A percentile compares a stretch with the other conserved stretches of the same genome.
Evolutionary conservation across 805 yeast species (phyloP).

Genomic region (Kazachstania africana): DNA sequence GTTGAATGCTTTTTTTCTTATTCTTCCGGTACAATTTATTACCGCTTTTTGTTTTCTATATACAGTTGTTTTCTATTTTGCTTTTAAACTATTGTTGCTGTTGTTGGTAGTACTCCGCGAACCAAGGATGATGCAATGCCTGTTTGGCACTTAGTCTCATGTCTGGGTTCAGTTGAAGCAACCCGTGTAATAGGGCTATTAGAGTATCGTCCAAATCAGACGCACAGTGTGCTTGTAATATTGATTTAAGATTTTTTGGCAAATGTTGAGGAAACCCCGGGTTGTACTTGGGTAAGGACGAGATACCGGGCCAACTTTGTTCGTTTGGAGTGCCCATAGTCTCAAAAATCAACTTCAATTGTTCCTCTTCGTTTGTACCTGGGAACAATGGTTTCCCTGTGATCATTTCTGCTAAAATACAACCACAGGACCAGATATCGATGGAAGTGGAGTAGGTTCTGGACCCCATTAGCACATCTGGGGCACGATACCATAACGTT

Average conservation of each 20-base stretch:
- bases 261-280: slow-evolving; percentile 88
- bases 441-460: slow-evolving; percentile 96
- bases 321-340: slow-evolving; percentile 90
- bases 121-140: slow-evolving; percentile 37
- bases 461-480: slow-evolving; percentile 91
- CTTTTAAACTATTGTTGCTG: background rate
- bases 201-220: slow-evolving; percentile 19
- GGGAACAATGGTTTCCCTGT: slow-evolving; percentile 91
- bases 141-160: slow-evolving; percentile 39
- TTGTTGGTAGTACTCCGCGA: slow-evolving; percentile 25
- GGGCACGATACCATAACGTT: slow-evolving; percentile 95
- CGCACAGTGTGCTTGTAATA: slow-evolving; percentile 21
- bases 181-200: slow-evolving; percentile 23
- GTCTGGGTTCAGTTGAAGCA: slow-evolving; percentile 44
- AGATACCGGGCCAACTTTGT: slow-evolving; percentile 89
- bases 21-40: too few relatives aligned
- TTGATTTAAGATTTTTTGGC: slow-evolving; percentile 45
- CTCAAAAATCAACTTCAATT: slow-evolving; percentile 85
- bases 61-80: too few relatives aligned
- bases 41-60: too few relatives aligned
- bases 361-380: slow-evolving; percentile 96
- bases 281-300: slow-evolving; percentile 83
- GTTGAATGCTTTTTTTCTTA: too few relatives aligned
- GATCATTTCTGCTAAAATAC: slow-evolving; percentile 96
- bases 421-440: slow-evolving; percentile 98